phyloP scores from a whole-genome alignment of 139 green algal genomes.

The Chlorella sp. region DNA sequence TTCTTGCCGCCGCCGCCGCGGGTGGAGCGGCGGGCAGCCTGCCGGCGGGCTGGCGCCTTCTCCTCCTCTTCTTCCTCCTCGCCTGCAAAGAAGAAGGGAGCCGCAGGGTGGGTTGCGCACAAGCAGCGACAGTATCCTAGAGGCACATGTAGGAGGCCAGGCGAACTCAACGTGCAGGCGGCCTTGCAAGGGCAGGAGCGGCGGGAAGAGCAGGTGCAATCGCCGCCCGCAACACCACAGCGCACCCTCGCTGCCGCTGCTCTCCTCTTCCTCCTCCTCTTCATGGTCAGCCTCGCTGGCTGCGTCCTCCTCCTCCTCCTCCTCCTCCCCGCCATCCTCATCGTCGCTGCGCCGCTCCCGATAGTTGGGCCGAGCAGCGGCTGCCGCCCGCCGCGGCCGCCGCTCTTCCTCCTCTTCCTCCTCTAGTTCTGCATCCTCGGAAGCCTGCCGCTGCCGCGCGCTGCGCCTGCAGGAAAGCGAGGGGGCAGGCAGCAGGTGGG shows the following conservation, averaged over 20 bases:
- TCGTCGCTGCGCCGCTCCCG: neutral
- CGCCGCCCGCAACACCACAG: too few species aligned
- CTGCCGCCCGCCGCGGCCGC: neutral
- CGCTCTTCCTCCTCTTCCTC: constrained; percentile 1
- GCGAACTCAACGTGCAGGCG: neutral
- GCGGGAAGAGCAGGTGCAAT: neutral
- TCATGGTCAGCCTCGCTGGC: neutral
- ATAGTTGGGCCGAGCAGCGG: neutral
- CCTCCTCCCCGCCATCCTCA: neutral
- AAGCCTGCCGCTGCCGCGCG: neutral
- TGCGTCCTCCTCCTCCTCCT: constrained; percentile 7
- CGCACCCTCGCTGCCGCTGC: neutral
- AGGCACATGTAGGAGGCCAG: too few species aligned
- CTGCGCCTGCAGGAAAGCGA: neutral
- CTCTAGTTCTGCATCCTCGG: neutral
- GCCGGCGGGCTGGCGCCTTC: neutral
- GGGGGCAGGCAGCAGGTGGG: too few species aligned
- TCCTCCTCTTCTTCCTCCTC: neutral
- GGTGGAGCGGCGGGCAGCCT: neutral
- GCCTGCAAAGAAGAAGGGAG: neutral
- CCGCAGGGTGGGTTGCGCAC: neutral
- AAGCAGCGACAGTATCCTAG: neutral
- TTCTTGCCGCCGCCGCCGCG: neutral
- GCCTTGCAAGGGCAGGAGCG: neutral
- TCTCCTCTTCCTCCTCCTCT: constrained; percentile 14